phyloP scores from a whole-genome alignment of 148 eudicot genomes.

The Salicornia ramosissima region DNA sequence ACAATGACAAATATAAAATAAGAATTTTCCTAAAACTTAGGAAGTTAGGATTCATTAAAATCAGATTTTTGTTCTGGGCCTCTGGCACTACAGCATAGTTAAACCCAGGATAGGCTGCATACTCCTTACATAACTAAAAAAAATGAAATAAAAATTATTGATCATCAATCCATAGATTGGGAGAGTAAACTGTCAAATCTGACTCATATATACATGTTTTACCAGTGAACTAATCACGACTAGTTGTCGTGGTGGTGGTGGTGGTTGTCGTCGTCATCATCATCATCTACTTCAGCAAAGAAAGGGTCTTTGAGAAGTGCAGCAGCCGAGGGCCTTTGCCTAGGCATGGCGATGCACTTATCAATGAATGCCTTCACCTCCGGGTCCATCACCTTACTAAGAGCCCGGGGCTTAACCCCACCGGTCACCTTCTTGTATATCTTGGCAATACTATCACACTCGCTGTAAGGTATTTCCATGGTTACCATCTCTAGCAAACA shows the following conservation, averaged over 20 bases:
- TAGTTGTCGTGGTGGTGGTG: neutral
- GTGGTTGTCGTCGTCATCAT: conserved; percentile 32
- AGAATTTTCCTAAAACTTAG: neutral
- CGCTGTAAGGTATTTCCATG: conserved; percentile 74
- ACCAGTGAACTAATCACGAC: neutral
- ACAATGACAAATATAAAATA: too few species aligned
- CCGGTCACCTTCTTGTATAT: conserved; percentile 77
- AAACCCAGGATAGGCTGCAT: neutral
- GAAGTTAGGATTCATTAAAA: neutral
- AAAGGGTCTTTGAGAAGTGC: conserved; percentile 67
- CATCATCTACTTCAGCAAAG: conserved; percentile 42
- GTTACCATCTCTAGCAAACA: conserved; percentile 81
- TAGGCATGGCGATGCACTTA: conserved; percentile 63
- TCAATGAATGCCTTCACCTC: conserved; percentile 70
- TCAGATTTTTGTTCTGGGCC: too few species aligned
- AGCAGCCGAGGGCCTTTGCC: conserved; percentile 71
- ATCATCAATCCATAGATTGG: neutral
- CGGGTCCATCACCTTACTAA: conserved; percentile 43
- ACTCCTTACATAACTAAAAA: neutral
- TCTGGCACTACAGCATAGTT: neutral
- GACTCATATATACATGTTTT: neutral
- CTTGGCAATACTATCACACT: conserved; percentile 68
- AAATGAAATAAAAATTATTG: conserved; percentile 4
- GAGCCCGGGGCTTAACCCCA: conserved; percentile 59
- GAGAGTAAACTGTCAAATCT: neutral